These are phyloP conservation scores for Puya raimondii DNA, from an alignment of 176 grass and related monocot genomes.

Conservation along the genomic window DNA sequence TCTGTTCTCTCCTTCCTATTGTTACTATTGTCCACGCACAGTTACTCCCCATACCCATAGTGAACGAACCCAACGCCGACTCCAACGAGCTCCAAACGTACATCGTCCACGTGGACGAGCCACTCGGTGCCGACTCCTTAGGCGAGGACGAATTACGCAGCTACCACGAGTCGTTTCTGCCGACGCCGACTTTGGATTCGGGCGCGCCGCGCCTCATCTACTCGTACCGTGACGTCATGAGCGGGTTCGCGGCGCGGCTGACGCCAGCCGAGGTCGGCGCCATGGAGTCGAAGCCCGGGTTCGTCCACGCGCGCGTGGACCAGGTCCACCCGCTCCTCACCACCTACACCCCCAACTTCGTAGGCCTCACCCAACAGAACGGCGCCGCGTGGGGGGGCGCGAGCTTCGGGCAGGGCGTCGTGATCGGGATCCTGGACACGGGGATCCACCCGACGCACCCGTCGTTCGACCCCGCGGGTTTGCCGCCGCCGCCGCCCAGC, in stretches of 20 bases:
- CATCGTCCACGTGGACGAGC: background rate
- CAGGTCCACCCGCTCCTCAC: background rate
- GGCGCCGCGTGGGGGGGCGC: conserved; percentile 29
- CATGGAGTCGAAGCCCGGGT: conserved; percentile 18
- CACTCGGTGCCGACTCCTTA: background rate
- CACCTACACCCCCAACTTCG: conserved; percentile 13
- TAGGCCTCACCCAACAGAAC: conserved; percentile 11
- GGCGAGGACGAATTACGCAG: background rate
- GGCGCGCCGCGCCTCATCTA: conserved; percentile 36
- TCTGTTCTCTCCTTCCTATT: background rate
- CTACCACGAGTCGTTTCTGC: conserved; percentile 53
- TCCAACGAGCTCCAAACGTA: background rate
- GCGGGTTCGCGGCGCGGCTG: conserved; percentile 53
- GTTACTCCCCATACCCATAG: background rate
- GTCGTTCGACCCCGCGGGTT: conserved; percentile 34
- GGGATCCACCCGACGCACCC: conserved; percentile 42
- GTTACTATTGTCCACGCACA: background rate
- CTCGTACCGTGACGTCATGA: conserved; percentile 63
- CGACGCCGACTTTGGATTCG: conserved; percentile 34
- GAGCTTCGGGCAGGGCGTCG: conserved; percentile 28
- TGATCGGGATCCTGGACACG: conserved; percentile 53
- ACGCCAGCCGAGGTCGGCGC: conserved; percentile 28
- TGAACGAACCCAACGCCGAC: background rate
- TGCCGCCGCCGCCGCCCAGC: conserved; percentile 40
- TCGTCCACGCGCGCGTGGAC: background rate